Percentiles rank a stretch among this genome's conserved stretches.
These are phyloP conservation scores for Tetrapisispora arboricola DNA, from an alignment of 805 yeast species.

Conservation along the genomic window DNA sequence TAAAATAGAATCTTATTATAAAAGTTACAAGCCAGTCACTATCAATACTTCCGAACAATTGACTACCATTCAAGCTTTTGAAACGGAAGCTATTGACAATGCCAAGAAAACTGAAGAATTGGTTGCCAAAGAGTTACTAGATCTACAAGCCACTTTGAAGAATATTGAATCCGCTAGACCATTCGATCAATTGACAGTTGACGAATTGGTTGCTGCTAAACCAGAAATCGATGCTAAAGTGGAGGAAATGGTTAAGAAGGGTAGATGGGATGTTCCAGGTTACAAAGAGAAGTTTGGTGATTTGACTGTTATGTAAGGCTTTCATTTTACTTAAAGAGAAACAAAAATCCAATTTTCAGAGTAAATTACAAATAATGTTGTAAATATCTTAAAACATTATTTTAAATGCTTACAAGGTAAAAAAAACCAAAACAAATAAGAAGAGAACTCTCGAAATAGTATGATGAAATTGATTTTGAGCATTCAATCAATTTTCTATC, in stretches of 20 bases:
- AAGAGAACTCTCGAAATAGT: no score
- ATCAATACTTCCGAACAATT: slow-evolving; percentile 83
- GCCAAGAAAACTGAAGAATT: slow-evolving; percentile 88
- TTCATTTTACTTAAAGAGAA: no score
- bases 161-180: slow-evolving; percentile 97
- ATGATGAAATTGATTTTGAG: no score
- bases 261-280: slow-evolving; percentile 97
- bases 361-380: not conserved
- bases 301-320: slow-evolving; percentile 68
- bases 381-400: no score
- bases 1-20: slow-evolving; percentile 70
- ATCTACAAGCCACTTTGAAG: slow-evolving; percentile 76
- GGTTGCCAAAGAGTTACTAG: slow-evolving; percentile 76
- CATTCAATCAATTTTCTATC: no score
- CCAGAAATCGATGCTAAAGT: slow-evolving; percentile 98
- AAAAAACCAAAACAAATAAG: no score
- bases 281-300: slow-evolving; percentile 98
- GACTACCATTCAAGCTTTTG: slow-evolving; percentile 86
- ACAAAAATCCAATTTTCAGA: not conserved
- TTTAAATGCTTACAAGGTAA: no score
- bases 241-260: slow-evolving; percentile 86
- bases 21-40: slow-evolving; percentile 70
- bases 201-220: slow-evolving; percentile 88
- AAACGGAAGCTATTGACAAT: slow-evolving; percentile 89
- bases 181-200: slow-evolving; percentile 92